These are phyloP conservation scores for Trametes villosa DNA, from an alignment of 768 basidiomycete species.

Conservation along the genomic window DNA sequence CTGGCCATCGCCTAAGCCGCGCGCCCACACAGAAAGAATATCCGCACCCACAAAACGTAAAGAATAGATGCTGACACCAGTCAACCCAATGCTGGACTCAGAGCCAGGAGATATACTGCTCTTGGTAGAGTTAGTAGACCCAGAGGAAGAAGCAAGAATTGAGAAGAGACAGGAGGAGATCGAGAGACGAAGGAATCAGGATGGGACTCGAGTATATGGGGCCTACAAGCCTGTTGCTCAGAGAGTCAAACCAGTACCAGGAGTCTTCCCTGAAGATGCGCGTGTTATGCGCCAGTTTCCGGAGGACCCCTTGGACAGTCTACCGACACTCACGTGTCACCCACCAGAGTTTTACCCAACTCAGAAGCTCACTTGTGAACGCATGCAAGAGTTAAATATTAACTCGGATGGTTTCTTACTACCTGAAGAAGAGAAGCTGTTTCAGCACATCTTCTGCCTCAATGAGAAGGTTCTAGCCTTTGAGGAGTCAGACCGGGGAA, in stretches of 20 bases:
- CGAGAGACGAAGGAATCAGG: too few species aligned
- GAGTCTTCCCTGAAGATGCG: conserved; percentile 36
- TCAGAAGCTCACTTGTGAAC: conserved; percentile 28
- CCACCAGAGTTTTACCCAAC: conserved; percentile 40
- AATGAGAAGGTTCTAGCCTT: conserved; percentile 28
- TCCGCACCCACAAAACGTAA: too few species aligned
- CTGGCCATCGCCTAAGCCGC: not conserved
- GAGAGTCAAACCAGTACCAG: conserved; percentile 37
- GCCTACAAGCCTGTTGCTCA: conserved; percentile 41
- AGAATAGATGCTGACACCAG: not conserved
- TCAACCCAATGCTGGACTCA: not conserved
- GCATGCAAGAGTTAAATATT: conserved; percentile 29
- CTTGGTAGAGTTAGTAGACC: not conserved
- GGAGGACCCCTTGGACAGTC: conserved; percentile 37
- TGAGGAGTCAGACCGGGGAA: conserved; percentile 28
- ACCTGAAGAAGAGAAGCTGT: conserved; percentile 36
- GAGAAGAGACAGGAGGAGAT: too few species aligned
- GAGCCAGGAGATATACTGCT: not conserved
- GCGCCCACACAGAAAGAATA: not conserved
- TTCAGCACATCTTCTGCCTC: conserved; percentile 19
- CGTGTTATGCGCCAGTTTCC: conserved; percentile 37
- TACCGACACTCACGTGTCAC: conserved; percentile 34
- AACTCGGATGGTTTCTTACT: conserved; percentile 34
- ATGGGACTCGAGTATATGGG: too few species aligned
- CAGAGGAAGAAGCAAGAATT: too few species aligned